These are phyloP conservation scores for Fusarium buharicum DNA, from an alignment of 2,329 filamentous ascomycete genomes.

Conservation along the genomic window DNA sequence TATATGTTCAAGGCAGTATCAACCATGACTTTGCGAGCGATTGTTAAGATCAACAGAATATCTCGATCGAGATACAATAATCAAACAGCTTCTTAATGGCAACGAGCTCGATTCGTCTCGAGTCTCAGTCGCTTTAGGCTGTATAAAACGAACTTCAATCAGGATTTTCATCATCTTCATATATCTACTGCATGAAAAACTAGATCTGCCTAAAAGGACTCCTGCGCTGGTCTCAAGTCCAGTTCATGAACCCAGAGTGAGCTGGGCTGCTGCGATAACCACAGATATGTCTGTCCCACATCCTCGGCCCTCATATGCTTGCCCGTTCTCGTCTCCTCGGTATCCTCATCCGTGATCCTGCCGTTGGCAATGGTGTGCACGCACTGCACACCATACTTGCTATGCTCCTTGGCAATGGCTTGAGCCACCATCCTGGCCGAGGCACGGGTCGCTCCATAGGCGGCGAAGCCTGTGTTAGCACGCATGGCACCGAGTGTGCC, in stretches of 20 bases:
- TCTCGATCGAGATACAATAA: too few relatives aligned
- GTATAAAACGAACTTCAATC: too few relatives aligned
- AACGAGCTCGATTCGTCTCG: too few relatives aligned
- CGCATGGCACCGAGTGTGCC: slow-evolving; percentile 64
- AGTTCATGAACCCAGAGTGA: slow-evolving; percentile 37
- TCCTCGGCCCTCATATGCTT: slow-evolving; percentile 68
- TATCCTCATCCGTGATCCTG: slow-evolving; percentile 61
- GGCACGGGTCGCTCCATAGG: slow-evolving; percentile 64
- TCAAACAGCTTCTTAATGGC: too few relatives aligned
- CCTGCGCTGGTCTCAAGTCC: slow-evolving; percentile 37
- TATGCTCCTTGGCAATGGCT: slow-evolving; percentile 66
- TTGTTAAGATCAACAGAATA: too few relatives aligned
- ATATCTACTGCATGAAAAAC: too few relatives aligned
- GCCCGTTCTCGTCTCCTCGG: slow-evolving; percentile 59
- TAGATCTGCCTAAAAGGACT: slow-evolving; percentile 8
- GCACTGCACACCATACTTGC: slow-evolving; percentile 65
- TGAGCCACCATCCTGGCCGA: slow-evolving; percentile 66
- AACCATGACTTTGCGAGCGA: too few relatives aligned
- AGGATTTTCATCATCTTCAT: too few relatives aligned
- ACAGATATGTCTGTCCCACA: slow-evolving; percentile 66
- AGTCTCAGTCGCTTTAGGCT: too few relatives aligned
- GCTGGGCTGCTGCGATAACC: slow-evolving; percentile 42
- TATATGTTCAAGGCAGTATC: too few relatives aligned
- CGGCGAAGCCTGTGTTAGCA: slow-evolving; percentile 63
- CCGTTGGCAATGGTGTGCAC: slow-evolving; percentile 70